Evolutionary conservation across 2,329 filamentous ascomycete species (phyloP).

Genomic region (Lachnellula hyalina): DNA sequence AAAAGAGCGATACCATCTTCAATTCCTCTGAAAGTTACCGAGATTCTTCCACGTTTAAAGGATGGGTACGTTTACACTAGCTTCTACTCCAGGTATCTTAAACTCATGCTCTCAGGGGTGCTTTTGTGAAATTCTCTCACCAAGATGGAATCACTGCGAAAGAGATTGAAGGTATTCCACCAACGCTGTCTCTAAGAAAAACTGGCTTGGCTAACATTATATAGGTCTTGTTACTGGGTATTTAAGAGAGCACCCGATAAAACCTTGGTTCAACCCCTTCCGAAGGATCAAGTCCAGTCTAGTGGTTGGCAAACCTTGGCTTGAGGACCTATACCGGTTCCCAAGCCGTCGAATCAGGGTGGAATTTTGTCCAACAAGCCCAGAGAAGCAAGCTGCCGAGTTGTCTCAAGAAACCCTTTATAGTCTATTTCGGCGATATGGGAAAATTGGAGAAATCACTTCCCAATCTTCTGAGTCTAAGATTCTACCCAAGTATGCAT

Average conservation of each 20-base stretch:
- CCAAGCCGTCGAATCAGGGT: slow-evolving; percentile 72
- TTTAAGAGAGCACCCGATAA: slow-evolving; percentile 65
- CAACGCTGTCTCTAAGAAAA: not conserved
- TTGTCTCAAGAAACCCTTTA: slow-evolving; percentile 84
- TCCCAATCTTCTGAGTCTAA: slow-evolving; percentile 87
- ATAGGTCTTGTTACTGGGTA: slow-evolving; percentile 49
- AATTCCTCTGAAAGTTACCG: slow-evolving; percentile 64
- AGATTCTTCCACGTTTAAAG: slow-evolving; percentile 78
- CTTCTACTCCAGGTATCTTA: not conserved
- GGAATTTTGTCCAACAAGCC: slow-evolving; percentile 72
- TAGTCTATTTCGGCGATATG: slow-evolving; percentile 81
- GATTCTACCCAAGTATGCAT: slow-evolving; percentile 71
- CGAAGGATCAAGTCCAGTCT: slow-evolving; percentile 62
- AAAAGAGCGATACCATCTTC: slow-evolving; percentile 57
- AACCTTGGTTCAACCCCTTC: slow-evolving; percentile 88
- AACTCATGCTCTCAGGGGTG: slow-evolving; percentile 45
- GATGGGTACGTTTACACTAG: slow-evolving; percentile 53
- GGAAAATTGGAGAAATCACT: slow-evolving; percentile 81
- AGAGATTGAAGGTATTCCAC: slow-evolving; percentile 48
- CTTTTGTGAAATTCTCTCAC: slow-evolving; percentile 80
- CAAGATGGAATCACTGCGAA: slow-evolving; percentile 37
- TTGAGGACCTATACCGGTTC: slow-evolving; percentile 83
- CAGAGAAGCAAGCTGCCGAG: slow-evolving; percentile 69
- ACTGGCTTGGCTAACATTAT: not conserved
- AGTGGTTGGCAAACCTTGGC: slow-evolving; percentile 83